Conservation (phyloP, 495 filamentous ascomycete genomes). For the Aspergillus baeticus region DNA sequence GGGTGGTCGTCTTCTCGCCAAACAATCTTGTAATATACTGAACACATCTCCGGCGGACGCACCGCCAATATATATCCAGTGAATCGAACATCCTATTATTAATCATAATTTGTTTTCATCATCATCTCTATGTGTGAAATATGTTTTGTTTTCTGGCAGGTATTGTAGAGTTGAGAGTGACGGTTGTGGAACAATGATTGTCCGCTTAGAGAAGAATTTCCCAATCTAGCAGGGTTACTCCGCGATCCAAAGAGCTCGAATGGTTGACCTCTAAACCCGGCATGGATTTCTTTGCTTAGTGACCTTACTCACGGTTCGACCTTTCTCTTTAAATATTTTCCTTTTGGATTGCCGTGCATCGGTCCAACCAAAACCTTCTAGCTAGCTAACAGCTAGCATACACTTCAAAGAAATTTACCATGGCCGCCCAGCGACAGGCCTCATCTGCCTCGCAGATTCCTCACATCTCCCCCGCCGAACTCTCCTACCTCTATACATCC, state of each 20-base stretch:
- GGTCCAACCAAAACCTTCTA: background rate
- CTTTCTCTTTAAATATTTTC: background rate
- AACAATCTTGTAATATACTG: conserved; percentile 43
- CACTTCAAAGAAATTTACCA: conserved; percentile 16
- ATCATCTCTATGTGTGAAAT: background rate
- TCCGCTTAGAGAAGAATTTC: conserved; percentile 37
- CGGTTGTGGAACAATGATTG: conserved; percentile 28
- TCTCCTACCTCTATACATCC: conserved; percentile 91
- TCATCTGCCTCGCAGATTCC: conserved; percentile 47
- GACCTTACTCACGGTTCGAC: background rate
- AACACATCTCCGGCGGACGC: conserved; percentile 18
- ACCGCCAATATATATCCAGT: conserved; percentile 16
- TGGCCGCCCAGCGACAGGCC: conserved; percentile 44
- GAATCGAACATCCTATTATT: background rate
- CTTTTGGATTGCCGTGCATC: background rate
- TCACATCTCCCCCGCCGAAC: conserved; percentile 89
- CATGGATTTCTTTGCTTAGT: background rate
- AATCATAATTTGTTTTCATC: background rate
- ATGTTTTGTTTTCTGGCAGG: too few relatives aligned
- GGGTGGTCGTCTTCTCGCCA: conserved; percentile 24
- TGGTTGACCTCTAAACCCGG: background rate
- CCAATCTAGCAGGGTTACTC: conserved; percentile 27
- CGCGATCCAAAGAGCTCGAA: conserved; percentile 9
- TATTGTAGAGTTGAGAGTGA: background rate
- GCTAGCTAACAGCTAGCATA: background rate